Base-by-base conservation (phyloP, 2,329 filamentous ascomycete genomes). In the Stachybotrys elegans region DNA sequence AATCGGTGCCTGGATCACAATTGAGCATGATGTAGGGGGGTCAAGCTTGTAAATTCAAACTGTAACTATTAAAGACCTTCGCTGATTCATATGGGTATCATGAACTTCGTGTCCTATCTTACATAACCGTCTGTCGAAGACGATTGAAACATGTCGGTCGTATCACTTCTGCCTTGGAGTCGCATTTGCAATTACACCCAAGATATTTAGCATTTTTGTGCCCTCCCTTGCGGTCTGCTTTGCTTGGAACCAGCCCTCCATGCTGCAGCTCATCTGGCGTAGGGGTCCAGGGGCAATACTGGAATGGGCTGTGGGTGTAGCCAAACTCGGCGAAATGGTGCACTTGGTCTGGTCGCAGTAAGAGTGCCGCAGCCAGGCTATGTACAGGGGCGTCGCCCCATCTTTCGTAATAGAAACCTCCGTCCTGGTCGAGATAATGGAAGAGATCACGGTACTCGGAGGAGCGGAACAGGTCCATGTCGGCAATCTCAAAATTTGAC, bases 401-500 rank as follows among this genome's bases (percentile, higher is more conserved):
- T 42, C 69, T 56, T 49, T 72, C 69, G 41, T 61, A 59, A 43
- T 71, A 72, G 47, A 72, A 72, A 2, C 69, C 69, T 3, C 66
- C 67, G 25, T 61, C 61, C 37, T 53, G 57, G 38, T 72, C 69
- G 13, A 72, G 52, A 40, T 65, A 62, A 13, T 63, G 54, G 44
- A 69, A 71, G 17, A 69, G 58, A 9, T 66, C 62, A 45, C 69
- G 66, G 39, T 72, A 72, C 29, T 56, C 56, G 36, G 49, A 54
- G 6, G 60, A 57, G 21, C 69, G 61, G 57, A 70, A 72, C 43
- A 71, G 68, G 43, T 71, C 67, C 57, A 72, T 58, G 46, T 69
- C 62, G 23, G 68, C 69, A 43, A 72, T 72, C 54, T 72, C 69
- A 40, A 72, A 72, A 47, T 72, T 72, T 48, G 66, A 70, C 69